Evolutionary conservation across 345 rosid genomes (phyloP), one percentile per base, ranked within the genome.

Genomic region (Aurinia saxatilis): DNA sequence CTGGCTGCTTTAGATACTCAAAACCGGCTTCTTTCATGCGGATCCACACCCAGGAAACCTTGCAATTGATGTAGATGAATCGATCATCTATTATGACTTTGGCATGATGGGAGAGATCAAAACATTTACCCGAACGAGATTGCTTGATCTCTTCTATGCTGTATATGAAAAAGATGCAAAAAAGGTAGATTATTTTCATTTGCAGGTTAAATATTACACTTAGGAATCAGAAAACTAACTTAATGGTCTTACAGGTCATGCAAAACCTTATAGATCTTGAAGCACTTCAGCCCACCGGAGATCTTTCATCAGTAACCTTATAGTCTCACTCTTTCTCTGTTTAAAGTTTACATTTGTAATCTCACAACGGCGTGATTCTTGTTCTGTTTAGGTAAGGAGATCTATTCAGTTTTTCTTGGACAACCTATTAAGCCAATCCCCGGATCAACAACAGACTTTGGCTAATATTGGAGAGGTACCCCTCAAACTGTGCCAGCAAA

Each of bases 51-150:
- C 98, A 15, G 98, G 98, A 57, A 92, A 92, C 69, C 95, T 92
- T 13, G 96, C 98, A 10, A 72, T 92, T 38, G 98, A 92, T 73
- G 73, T 67, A 54, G 95, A 92, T 59, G 90, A 92, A 65, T 47
- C 91, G 10, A 65, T 92, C 57, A 92, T 92, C 70, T 92, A 92
- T 72, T 92, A 92, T 63, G 98, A 92, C 76, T 92, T 87, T 50
- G 98, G 98, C 25, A 87, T 92, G 98, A 92, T 92, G 98, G 98
- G 98, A 71, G 97, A 92, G 66, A 87, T 92, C 64, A 89, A 92
- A 75, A 75, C 88, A 34, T 89, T 87, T 69, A 92, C 98, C 21
- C 91, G 97, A 9, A 81, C 67, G 65, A 89, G 91, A 62, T 58
- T 92, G 75, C 88, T 92, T 38, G 90, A 82, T 66, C 96, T 92